These are phyloP conservation scores for Calocera viscosa DNA, from an alignment of 768 basidiomycete species.

Conservation along the genomic window DNA sequence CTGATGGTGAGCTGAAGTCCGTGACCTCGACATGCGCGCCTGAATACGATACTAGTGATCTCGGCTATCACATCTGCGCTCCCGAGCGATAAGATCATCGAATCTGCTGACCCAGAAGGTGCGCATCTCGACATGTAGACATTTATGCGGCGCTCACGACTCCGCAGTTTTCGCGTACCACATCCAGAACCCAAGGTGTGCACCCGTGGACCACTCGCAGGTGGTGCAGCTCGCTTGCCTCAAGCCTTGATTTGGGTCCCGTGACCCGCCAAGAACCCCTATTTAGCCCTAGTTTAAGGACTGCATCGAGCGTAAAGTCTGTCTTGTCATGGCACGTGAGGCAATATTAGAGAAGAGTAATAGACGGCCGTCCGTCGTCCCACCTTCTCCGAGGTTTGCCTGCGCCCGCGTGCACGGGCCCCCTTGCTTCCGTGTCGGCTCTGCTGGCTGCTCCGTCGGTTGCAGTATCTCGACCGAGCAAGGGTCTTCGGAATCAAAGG, in stretches of 20 bases:
- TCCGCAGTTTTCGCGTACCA: slow-evolving; percentile 23
- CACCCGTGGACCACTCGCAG: slow-evolving; percentile 36
- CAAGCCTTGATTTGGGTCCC: slow-evolving; percentile 4
- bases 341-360: neutral
- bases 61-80: slow-evolving; percentile 32
- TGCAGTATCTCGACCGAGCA: too few relatives aligned
- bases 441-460: too few relatives aligned
- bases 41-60: slow-evolving; percentile 23
- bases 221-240: slow-evolving; percentile 36
- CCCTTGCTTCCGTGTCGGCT: too few relatives aligned
- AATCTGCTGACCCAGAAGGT: slow-evolving; percentile 36
- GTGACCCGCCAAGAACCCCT: neutral
- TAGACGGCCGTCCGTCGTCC: too few relatives aligned
- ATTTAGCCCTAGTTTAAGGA: neutral
- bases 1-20: slow-evolving; percentile 21
- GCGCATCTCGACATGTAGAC: neutral
- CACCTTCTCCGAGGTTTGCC: too few relatives aligned
- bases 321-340: neutral
- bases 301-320: neutral
- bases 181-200: slow-evolving; percentile 35
- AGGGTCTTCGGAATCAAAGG: too few relatives aligned
- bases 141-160: neutral
- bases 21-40: neutral
- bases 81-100: slow-evolving; percentile 34
- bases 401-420: too few relatives aligned